Percentiles rank a stretch among this genome's conserved stretches.
phyloP scores from a whole-genome alignment of 2,329 filamentous ascomycete species.

The Ophiostoma sp. region DNA sequence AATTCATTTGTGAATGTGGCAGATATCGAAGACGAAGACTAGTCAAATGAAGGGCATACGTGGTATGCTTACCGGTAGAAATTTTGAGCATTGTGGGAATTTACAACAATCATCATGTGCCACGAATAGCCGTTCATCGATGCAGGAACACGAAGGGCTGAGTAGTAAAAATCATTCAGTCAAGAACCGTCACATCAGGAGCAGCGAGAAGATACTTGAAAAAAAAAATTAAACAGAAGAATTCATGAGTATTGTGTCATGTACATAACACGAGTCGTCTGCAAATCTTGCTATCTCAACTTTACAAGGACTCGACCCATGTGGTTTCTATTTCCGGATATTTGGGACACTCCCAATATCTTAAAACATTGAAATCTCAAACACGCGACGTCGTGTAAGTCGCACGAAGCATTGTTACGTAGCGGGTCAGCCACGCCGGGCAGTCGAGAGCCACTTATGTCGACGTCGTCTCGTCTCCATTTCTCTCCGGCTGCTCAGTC shows the following conservation, averaged over 20 bases:
- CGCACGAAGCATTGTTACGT: not conserved
- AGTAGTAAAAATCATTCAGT: not conserved
- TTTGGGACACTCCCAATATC: not conserved
- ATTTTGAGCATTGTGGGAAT: not conserved
- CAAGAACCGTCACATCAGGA: no score
- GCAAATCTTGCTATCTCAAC: not conserved
- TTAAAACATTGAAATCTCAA: not conserved
- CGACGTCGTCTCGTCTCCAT: not conserved
- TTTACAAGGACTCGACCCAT: not conserved
- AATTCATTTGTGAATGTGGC: not conserved
- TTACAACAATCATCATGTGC: not conserved
- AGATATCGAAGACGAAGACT: not conserved
- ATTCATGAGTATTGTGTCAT: no score
- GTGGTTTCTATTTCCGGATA: not conserved
- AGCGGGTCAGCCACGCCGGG: not conserved
- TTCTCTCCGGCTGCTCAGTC: not conserved
- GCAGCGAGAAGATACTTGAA: no score
- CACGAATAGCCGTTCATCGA: not conserved
- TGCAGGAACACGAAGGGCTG: not conserved
- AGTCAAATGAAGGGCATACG: not conserved
- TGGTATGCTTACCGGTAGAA: not conserved
- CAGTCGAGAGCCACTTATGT: not conserved
- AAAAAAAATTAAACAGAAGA: no score
- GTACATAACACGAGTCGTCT: no score
- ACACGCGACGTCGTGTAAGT: not conserved